A percentile compares a stretch with the other conserved stretches of the same genome.
Conservation (phyloP, 352 stramenopile species). For the Phytopythium oedochilum region DNA sequence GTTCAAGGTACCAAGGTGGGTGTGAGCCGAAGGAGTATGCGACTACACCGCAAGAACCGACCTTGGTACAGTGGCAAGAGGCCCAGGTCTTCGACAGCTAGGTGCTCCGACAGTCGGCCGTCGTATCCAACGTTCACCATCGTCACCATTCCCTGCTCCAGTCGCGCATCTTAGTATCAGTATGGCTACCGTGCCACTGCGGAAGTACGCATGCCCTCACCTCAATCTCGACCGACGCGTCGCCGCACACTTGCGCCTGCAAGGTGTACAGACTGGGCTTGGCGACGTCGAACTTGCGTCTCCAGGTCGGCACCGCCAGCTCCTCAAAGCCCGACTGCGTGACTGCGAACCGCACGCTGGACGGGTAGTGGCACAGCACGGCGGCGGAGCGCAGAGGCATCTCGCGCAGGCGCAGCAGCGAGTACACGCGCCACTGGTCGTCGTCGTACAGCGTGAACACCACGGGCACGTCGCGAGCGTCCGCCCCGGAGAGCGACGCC, state of each 20-base stretch:
- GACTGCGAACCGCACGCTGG: constrained; percentile 37
- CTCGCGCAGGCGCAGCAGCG: constrained; percentile 52
- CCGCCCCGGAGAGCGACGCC: background rate
- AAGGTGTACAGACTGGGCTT: constrained; percentile 55
- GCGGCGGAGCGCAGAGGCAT: constrained; percentile 47
- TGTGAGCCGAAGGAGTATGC: background rate
- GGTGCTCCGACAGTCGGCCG: constrained; percentile 45
- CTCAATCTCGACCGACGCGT: constrained; percentile 44
- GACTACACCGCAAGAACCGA: constrained; percentile 3
- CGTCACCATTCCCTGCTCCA: constrained; percentile 20
- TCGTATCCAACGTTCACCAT: constrained; percentile 64
- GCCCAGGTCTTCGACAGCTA: constrained; percentile 56
- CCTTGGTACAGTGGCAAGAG: constrained; percentile 54
- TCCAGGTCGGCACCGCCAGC: constrained; percentile 8
- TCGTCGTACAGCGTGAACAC: constrained; percentile 57
- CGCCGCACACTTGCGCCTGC: constrained; percentile 50
- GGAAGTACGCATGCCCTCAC: constrained; percentile 7
- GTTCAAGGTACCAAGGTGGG: background rate
- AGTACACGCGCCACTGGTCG: constrained; percentile 58
- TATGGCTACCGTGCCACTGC: too few species aligned
- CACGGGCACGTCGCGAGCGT: constrained; percentile 25
- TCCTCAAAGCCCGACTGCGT: constrained; percentile 8
- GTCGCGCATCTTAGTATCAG: too few species aligned
- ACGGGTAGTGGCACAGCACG: constrained; percentile 59
- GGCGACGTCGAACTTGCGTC: constrained; percentile 27